Base-by-base conservation (phyloP, 306 rosid genomes). In the Castanospermum australe region DNA sequence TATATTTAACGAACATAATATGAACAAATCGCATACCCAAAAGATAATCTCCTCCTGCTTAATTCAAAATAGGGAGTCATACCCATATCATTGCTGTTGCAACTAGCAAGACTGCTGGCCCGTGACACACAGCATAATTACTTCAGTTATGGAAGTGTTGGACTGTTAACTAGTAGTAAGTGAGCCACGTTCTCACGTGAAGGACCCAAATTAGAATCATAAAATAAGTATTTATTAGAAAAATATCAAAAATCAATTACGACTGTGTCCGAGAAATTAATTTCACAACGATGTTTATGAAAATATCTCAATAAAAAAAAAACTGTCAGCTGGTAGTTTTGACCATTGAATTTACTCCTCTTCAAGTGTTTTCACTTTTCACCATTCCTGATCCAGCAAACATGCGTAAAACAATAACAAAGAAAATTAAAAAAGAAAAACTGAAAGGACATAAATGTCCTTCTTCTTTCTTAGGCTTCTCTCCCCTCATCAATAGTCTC, bases 331-430 rank as follows among this genome's bases (percentile, higher is more conserved):
- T 25, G 57, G 7, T 42, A 36, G 67, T 66, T 71, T 66, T 88
- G 83, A 84, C 89, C 88, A 38, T 63, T 67, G 80, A 87, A 73
- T 72, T 65, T 41, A 75, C 75, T 75, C 14, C 71, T 67, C 79
- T 79, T 57, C 69, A 45, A 59, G 47, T 30, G 38, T 73, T 71
- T 73, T 64, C 78, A 61, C 75, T 73, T 71, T 73, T 64, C 78
- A 61, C 75, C 71, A 77, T 67, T 73, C 83, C 56, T 60, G 25
- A 69, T 64, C 22, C 56, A 24, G 61, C 73, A 60, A 52, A 25
- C 45, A 47, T 48, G 30, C 69, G 71, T 78, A n/a, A n/a, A n/a
- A n/a, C n/a, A n/a, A n/a, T n/a, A n/a, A 4, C 32, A 28, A 3
- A 3, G 1, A 28, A 28, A 28, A 28, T 1, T 3, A 28, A 28